Evolutionary conservation across 352 stramenopile species (phyloP).

Genomic region (Globisporangium recalcitrans): DNA sequence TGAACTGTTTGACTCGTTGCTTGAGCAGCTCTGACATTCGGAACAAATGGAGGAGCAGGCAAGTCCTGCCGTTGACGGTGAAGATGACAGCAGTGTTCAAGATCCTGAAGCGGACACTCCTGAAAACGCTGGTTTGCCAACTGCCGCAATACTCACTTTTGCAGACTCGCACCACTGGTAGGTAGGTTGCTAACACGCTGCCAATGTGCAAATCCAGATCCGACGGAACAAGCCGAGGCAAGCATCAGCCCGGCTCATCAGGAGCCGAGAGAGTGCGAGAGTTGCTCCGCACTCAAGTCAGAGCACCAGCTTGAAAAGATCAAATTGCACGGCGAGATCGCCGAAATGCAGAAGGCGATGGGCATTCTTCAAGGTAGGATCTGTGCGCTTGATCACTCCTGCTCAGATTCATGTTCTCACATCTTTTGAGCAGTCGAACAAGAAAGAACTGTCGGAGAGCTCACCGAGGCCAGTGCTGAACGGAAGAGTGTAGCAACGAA

Average conservation of each 20-base stretch:
- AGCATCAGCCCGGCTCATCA: not conserved
- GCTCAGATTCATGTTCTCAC: not conserved
- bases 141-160: not conserved
- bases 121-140: not conserved
- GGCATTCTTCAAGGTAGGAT: conserved; percentile 12
- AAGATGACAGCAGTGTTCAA: not conserved
- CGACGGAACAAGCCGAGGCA: not conserved
- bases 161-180: not conserved
- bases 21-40: not conserved
- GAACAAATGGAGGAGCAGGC: not conserved
- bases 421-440: conserved; percentile 25
- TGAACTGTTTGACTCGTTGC: not conserved
- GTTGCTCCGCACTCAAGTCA: conserved; percentile 1
- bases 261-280: conserved; percentile 1
- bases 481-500: conserved; percentile 13
- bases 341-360: conserved; percentile 7
- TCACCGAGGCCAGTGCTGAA: conserved; percentile 12
- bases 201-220: not conserved
- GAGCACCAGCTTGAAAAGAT: not conserved
- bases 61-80: not conserved
- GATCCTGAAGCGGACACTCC: not conserved
- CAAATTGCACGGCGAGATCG: conserved; percentile 13
- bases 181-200: not conserved
- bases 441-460: conserved; percentile 20
- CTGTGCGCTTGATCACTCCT: not conserved